phyloP scores from a whole-genome alignment of 352 stramenopile genomes.

The Phytophthora ramorum region DNA sequence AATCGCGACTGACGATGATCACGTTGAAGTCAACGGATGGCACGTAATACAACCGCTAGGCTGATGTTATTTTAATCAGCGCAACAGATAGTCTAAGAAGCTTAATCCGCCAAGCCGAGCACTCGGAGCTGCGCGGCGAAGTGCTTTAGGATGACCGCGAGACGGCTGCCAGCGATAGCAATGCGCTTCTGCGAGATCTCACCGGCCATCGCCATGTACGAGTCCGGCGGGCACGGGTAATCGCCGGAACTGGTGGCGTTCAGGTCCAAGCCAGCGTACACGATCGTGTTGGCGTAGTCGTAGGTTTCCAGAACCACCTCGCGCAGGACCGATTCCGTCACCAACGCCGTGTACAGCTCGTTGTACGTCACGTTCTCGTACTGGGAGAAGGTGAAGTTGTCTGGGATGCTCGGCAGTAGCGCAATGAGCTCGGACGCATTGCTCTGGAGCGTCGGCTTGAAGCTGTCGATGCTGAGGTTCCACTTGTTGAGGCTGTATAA shows the following conservation, averaged over 20 bases:
- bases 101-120: conserved; percentile 42
- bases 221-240: conserved; percentile 42
- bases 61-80: no score
- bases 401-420: conserved; percentile 35
- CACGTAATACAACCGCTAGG: not conserved
- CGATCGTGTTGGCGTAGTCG: conserved; percentile 46
- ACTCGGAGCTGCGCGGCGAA: conserved; percentile 54
- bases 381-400: conserved; percentile 49
- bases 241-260: conserved; percentile 31
- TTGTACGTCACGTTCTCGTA: conserved; percentile 47
- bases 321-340: conserved; percentile 35
- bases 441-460: conserved; percentile 31
- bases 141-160: conserved; percentile 66
- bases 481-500: conserved; percentile 65
- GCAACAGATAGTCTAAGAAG: not conserved
- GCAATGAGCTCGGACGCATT: conserved; percentile 61
- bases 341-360: conserved; percentile 41
- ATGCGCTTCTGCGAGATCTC: conserved; percentile 57
- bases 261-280: conserved; percentile 50
- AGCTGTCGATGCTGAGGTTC: conserved; percentile 36
- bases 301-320: conserved; percentile 56
- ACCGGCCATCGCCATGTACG: conserved; percentile 44
- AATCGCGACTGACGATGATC: no score
- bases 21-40: no score
- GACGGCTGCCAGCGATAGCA: conserved; percentile 53